Base-by-base conservation (phyloP, 768 basidiomycete genomes). In the Serpula lacrymans region DNA sequence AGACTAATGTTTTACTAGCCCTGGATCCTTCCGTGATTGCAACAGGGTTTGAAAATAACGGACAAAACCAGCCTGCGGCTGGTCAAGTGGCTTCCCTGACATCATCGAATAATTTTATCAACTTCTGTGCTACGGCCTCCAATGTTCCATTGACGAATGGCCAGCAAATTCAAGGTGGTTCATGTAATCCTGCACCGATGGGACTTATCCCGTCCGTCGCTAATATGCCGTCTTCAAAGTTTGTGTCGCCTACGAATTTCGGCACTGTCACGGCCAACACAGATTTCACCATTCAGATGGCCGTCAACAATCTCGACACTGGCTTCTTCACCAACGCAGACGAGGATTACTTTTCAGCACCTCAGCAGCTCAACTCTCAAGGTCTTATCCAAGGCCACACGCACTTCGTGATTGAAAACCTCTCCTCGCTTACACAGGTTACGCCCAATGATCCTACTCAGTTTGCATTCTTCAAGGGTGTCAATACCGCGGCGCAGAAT, bases 401-500 rank as follows among this genome's bases (percentile, higher is more conserved):
- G 6, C 80, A 82, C 63, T 62, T 82, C 51, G 75, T 75, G 34
- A 53, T 82, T 43, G 70, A 82, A 57, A 25, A 45, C 43, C 55
- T 82, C 50, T 32, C 48, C 31, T 60, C 70, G 4, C 45, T 80
- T 26, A 55, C 55, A n/a, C 63, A 69, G 42, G 70, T 70, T n/a
- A 53, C 54, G 1, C 54, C 69, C 23, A 66, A 69, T 25, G 66
- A 82, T 55, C 73, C 80, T 5, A 63, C 55, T 40, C 62, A 61
- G 33, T 84, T 84, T 49, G 68, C 65, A 21, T 84, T 83, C 67
- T 84, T 85, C 77, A 78, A 79, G 72, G 82, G 66, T 49, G 62
- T 68, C 45, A 75, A 68, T 45, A 58, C 62, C 16, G n/a, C n/a
- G n/a, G n/a, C n/a, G n/a, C n/a, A n/a, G n/a, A n/a, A n/a, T 42